Percentiles rank a stretch among this genome's conserved stretches.
phyloP scores from a whole-genome alignment of 352 stramenopile genomes.

The Phytopythium sindhum region DNA sequence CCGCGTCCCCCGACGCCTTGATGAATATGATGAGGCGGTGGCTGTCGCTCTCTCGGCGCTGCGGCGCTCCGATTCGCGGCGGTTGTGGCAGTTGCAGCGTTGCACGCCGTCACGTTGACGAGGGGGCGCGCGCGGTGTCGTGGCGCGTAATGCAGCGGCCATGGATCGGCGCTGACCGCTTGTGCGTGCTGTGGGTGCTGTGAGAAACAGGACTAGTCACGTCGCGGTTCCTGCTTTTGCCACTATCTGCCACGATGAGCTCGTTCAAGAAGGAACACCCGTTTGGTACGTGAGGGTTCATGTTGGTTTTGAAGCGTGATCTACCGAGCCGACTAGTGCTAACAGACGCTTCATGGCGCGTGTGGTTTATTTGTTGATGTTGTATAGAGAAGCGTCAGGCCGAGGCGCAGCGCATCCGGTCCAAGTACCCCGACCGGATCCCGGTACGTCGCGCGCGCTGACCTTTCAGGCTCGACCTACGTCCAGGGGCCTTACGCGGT shows the following conservation, averaged over 20 bases:
- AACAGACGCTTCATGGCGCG: neutral
- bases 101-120: constrained; percentile 1
- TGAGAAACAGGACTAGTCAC: neutral
- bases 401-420: constrained; percentile 97
- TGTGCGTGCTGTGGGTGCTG: neutral
- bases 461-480: neutral
- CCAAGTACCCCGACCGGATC: constrained; percentile 99
- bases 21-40: neutral
- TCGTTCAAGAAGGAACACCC: constrained; percentile 91
- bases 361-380: neutral
- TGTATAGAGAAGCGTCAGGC: constrained; percentile 93
- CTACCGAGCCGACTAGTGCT: neutral
- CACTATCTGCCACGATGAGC: constrained; percentile 46
- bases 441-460: constrained; percentile 52
- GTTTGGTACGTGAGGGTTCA: constrained; percentile 52
- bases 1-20: neutral
- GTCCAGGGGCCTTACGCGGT: neutral
- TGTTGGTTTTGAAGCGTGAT: neutral
- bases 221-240: neutral
- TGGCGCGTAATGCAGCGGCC: neutral
- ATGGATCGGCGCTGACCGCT: neutral
- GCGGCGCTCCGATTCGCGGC: neutral
- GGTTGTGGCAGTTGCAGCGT: constrained; percentile 11
- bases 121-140: neutral
- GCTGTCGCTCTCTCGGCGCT: neutral